These are phyloP conservation scores for Linum trigynum DNA, from an alignment of 345 rosid species.

Conservation along the genomic window DNA sequence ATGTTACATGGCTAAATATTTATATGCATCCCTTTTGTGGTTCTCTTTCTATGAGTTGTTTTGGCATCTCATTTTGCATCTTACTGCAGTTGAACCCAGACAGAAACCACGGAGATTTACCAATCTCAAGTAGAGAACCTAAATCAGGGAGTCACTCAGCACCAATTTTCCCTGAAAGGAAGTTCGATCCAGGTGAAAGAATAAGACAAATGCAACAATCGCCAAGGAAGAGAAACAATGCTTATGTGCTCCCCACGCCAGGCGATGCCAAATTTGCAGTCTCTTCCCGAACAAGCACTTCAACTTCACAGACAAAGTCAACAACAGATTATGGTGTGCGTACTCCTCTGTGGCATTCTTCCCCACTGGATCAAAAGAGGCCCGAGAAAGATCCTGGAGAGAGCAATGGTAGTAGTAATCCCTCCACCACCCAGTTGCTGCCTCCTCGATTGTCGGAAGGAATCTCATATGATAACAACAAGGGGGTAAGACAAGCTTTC, in stretches of 20 bases:
- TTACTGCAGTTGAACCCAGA: constrained; percentile 41
- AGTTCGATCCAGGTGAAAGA: constrained; percentile 50
- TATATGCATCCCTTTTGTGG: neutral
- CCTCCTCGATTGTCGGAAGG: constrained; percentile 45
- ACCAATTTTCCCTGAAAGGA: constrained; percentile 71
- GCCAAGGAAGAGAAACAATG: constrained; percentile 31
- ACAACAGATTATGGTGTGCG: constrained; percentile 31
- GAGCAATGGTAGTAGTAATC: constrained; percentile 31
- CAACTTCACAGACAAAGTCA: constrained; percentile 35
- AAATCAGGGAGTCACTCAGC: constrained; percentile 70
- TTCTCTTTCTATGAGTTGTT: neutral
- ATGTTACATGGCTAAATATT: neutral
- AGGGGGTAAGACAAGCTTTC: constrained; percentile 47
- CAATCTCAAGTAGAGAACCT: constrained; percentile 31
- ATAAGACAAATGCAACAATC: constrained; percentile 41
- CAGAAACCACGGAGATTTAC: constrained; percentile 40
- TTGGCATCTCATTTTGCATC: constrained; percentile 4
- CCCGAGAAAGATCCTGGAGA: constrained; percentile 34
- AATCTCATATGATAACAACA: constrained; percentile 36
- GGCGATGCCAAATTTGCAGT: constrained; percentile 35
- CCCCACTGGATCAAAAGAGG: constrained; percentile 75
- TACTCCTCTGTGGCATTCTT: constrained; percentile 62
- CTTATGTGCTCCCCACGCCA: constrained; percentile 85
- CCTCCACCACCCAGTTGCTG: constrained; percentile 40
- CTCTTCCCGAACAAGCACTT: constrained; percentile 34